These are phyloP conservation scores for Penicillium manginii DNA, from an alignment of 495 filamentous ascomycete species.

Conservation along the genomic window DNA sequence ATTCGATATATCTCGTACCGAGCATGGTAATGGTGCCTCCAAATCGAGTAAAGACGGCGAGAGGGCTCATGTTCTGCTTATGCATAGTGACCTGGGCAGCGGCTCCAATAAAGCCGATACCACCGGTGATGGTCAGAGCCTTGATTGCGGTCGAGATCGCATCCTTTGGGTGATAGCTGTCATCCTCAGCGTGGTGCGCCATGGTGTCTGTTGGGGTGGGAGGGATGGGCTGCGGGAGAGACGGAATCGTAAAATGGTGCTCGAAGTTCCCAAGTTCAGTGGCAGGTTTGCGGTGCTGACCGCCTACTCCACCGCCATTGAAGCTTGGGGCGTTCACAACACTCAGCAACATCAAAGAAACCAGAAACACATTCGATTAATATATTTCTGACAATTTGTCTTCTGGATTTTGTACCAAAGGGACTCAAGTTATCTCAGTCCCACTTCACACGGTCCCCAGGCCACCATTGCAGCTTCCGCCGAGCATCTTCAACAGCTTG, in stretches of 20 bases:
- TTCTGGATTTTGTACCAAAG: background rate
- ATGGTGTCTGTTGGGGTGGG: conserved; percentile 44
- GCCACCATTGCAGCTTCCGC: background rate
- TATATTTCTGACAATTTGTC: background rate
- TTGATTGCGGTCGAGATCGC: conserved; percentile 68
- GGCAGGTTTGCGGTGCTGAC: conserved; percentile 12
- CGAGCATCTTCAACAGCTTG: conserved; percentile 16
- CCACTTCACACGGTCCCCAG: background rate
- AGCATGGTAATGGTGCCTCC: conserved; percentile 68
- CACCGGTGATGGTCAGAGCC: conserved; percentile 65
- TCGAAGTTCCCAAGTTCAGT: conserved; percentile 7
- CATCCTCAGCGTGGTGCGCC: conserved; percentile 52
- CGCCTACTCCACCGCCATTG: conserved; percentile 23
- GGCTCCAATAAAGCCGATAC: conserved; percentile 69
- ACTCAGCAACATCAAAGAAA: background rate
- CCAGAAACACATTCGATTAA: background rate
- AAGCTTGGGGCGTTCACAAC: background rate
- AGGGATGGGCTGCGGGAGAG: conserved; percentile 32
- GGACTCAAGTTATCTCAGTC: background rate
- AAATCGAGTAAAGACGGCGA: conserved; percentile 74
- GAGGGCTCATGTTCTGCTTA: conserved; percentile 74
- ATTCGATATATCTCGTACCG: conserved; percentile 49
- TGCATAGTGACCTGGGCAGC: conserved; percentile 84
- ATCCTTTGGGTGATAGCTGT: conserved; percentile 76
- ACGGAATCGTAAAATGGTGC: conserved; percentile 15